Evolutionary conservation across 2,329 filamentous ascomycete genomes (phyloP).

Genomic region (Endoconidiophora polonica): DNA sequence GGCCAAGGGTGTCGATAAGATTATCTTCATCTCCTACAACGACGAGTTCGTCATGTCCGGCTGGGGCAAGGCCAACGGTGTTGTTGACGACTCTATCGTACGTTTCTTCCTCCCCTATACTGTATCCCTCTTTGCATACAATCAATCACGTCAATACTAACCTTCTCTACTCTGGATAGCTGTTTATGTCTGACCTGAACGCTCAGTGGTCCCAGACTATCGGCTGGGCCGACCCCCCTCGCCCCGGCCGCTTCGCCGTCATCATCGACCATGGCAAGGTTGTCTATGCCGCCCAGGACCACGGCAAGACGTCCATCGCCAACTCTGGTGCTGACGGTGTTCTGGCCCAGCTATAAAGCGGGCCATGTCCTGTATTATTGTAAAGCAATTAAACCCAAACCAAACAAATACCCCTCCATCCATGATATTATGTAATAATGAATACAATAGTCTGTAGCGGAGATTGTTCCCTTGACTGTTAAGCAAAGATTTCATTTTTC

Average conservation of each 20-base stretch:
- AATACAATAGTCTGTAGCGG: neutral
- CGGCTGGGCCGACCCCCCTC: slow-evolving; percentile 59
- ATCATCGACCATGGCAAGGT: slow-evolving; percentile 73
- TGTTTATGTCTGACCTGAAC: slow-evolving; percentile 58
- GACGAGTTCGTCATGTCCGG: slow-evolving; percentile 78
- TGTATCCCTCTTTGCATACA: neutral
- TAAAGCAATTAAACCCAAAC: neutral
- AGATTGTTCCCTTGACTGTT: too few species aligned
- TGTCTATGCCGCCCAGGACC: slow-evolving; percentile 61
- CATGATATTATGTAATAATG: slow-evolving; percentile 5
- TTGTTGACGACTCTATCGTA: slow-evolving; percentile 50
- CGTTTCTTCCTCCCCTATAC: slow-evolving; percentile 16
- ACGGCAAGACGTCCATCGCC: slow-evolving; percentile 28
- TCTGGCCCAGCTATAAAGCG: slow-evolving; percentile 33
- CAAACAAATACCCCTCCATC: neutral
- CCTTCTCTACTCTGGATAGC: slow-evolving; percentile 21
- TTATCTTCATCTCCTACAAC: slow-evolving; percentile 71
- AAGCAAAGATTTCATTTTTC: neutral
- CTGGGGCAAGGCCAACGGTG: slow-evolving; percentile 75
- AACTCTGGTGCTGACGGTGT: slow-evolving; percentile 37
- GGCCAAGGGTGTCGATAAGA: slow-evolving; percentile 65
- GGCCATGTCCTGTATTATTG: neutral
- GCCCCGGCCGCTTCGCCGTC: slow-evolving; percentile 65
- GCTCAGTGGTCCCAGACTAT: slow-evolving; percentile 61
- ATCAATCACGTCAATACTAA: neutral